Conservation (phyloP, 345 rosid genomes). For the Boechera stricta region DNA sequence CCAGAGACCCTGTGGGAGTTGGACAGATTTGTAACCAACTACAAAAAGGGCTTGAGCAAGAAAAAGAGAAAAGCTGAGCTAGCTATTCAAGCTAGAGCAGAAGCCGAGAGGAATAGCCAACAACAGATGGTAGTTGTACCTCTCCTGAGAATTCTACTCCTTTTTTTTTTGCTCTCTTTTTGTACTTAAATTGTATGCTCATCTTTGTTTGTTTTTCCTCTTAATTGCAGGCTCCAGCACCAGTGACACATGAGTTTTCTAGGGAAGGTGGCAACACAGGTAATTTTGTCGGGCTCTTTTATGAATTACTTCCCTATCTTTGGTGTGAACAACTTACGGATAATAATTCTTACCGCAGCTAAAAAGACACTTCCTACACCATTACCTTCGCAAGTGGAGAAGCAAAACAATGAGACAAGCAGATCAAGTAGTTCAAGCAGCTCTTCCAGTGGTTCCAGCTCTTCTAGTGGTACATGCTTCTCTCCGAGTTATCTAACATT, state of each 20-base stretch:
- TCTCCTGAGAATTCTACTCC: background rate
- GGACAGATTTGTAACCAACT: slow-evolving; percentile 95
- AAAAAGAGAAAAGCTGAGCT: slow-evolving; percentile 95
- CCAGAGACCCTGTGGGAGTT: slow-evolving; percentile 99
- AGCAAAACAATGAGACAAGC: slow-evolving; percentile 65
- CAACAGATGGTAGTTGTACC: slow-evolving; percentile 62
- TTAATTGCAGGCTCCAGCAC: slow-evolving; percentile 56
- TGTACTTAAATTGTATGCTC: slow-evolving; percentile 7
- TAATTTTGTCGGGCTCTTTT: slow-evolving; percentile 32
- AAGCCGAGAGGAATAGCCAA: slow-evolving; percentile 60
- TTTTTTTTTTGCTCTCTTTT: background rate
- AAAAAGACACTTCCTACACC: slow-evolving; percentile 56
- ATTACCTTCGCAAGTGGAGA: slow-evolving; percentile 56
- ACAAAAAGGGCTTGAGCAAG: slow-evolving; percentile 95
- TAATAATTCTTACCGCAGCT: slow-evolving; percentile 44
- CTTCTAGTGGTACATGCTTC: slow-evolving; percentile 82
- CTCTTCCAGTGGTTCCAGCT: slow-evolving; percentile 96
- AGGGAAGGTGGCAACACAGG: slow-evolving; percentile 68
- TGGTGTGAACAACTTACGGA: slow-evolving; percentile 22
- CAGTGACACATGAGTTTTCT: slow-evolving; percentile 54
- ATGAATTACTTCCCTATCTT: background rate
- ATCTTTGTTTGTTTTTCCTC: background rate
- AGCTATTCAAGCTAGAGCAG: slow-evolving; percentile 80
- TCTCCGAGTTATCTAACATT: background rate
- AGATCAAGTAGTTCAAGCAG: slow-evolving; percentile 96